These are phyloP conservation scores for Calonectria crousiana DNA, from an alignment of 2,329 filamentous ascomycete species.

Conservation along the genomic window DNA sequence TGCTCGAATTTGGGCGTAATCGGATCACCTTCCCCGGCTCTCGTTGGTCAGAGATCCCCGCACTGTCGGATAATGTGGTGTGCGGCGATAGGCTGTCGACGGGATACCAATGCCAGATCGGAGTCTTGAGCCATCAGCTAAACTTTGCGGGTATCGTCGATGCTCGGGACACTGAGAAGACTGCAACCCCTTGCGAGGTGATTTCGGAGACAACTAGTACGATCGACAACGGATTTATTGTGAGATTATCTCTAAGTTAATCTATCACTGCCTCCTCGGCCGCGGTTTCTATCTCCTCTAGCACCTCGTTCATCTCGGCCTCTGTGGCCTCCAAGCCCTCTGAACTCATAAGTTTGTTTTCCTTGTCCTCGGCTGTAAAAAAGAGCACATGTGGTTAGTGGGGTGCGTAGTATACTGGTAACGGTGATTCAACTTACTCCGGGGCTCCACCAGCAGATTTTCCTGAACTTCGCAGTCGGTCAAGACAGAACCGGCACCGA, in stretches of 20 bases:
- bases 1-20: background rate
- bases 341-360: constrained; percentile 76
- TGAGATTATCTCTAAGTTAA: constrained; percentile 20
- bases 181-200: background rate
- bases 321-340: constrained; percentile 74
- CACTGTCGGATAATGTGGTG: constrained; percentile 3
- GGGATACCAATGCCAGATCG: constrained; percentile 10
- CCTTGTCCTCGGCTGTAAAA: constrained; percentile 72
- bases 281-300: constrained; percentile 57
- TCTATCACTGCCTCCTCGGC: constrained; percentile 42
- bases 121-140: background rate
- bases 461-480: constrained; percentile 95
- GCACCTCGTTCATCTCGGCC: constrained; percentile 68
- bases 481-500: constrained; percentile 85
- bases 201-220: constrained; percentile 5
- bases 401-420: background rate
- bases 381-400: constrained; percentile 28
- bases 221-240: background rate
- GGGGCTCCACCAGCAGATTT: constrained; percentile 86
- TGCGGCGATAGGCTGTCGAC: constrained; percentile 14
- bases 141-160: background rate
- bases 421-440: constrained; percentile 63
- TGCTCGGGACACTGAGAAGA: constrained; percentile 6
- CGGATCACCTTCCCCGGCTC: background rate
- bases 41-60: constrained; percentile 1